Base-by-base conservation (phyloP, 768 basidiomycete species). In the Tylopilus rubrobrunneus region DNA sequence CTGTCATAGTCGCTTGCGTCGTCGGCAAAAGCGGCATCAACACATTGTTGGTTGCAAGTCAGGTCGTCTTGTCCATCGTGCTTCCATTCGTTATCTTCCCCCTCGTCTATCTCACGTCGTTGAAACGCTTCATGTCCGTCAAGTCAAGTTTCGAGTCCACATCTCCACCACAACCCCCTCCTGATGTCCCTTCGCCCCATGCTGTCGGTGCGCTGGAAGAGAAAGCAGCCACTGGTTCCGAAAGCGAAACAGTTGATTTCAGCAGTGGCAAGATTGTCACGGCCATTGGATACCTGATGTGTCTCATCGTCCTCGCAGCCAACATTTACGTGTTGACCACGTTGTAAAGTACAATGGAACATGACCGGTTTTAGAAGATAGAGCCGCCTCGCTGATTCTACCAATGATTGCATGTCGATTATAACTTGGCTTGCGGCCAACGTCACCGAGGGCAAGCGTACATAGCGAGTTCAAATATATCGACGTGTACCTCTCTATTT, bases 21-120 rank as follows among this genome's bases (percentile, higher is more conserved):
- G 73, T 87, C 12, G 95, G 94, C 1, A 71, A 78, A 31, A 57
- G 63, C 3, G 94, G 93, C 4, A 77, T 96, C 56, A 81, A 86
- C 64, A 72, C 81, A 2, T 78, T 98, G 29, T 83, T 98, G n/a
- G 87, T 98, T 41, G 82, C 78, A 2, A 90, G 84, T 4, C 94
- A 97, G 67, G 94, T 95, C 49, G 77, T 86, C 34, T 78, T 98
- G 28, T 86, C 87, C 27, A 78, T 96, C 66, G 81, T 90, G 9
- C 80, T 95, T 5, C 92, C 92, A 0, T 93, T 93, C 72, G 78
- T 94, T 71, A 79, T 84, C n/a, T 76, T 90, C 57, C 92, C 92
- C 0, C 78, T 92, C 51, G 73, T 94, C 48, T 91, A 76, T 62
- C 78, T 91, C 62, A 92, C 90, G 15, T 73, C 85, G 58, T 74